Evolutionary conservation across 176 grass and related monocot species (phyloP).

Genomic region (Carex pumila): DNA sequence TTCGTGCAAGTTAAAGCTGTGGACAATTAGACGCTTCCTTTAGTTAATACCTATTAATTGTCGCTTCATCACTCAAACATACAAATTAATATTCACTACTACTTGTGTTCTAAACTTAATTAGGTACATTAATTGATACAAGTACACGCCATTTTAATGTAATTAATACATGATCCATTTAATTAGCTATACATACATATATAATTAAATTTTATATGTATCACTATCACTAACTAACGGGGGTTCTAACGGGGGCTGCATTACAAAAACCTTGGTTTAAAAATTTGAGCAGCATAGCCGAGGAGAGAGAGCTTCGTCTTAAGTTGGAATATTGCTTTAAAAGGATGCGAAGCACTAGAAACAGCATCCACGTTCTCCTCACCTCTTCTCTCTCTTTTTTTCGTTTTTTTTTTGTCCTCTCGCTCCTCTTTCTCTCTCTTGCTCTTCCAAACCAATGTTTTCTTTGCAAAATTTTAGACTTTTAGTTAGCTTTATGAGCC

Average conservation of each 20-base stretch:
- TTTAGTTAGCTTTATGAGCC: conserved; percentile 10
- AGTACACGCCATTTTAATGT: too few relatives aligned
- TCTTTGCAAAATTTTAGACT: conserved; percentile 2
- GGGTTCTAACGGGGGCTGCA: conserved; percentile 25
- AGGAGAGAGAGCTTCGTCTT: conserved; percentile 61
- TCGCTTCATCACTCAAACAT: too few relatives aligned
- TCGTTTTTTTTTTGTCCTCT: background rate
- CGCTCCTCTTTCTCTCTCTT: conserved; percentile 23
- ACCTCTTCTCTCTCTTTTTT: conserved; percentile 29
- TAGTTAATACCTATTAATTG: too few relatives aligned
- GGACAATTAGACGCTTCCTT: too few relatives aligned
- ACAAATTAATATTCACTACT: too few relatives aligned
- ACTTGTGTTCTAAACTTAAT: too few relatives aligned
- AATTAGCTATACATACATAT: too few relatives aligned
- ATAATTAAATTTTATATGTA: too few relatives aligned
- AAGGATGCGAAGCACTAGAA: conserved; percentile 95
- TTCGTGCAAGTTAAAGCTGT: too few relatives aligned
- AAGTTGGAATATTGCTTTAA: conserved; percentile 50
- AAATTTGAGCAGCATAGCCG: conserved; percentile 41
- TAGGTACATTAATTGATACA: too few relatives aligned
- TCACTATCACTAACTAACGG: too few relatives aligned
- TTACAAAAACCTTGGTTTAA: conserved; percentile 49
- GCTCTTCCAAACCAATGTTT: conserved; percentile 23
- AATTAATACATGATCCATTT: too few relatives aligned
- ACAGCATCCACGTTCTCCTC: conserved; percentile 99